These are phyloP conservation scores for Ceratobasidium sp. DNA, from an alignment of 1,284 basidiomycete species.

Conservation along the genomic window DNA sequence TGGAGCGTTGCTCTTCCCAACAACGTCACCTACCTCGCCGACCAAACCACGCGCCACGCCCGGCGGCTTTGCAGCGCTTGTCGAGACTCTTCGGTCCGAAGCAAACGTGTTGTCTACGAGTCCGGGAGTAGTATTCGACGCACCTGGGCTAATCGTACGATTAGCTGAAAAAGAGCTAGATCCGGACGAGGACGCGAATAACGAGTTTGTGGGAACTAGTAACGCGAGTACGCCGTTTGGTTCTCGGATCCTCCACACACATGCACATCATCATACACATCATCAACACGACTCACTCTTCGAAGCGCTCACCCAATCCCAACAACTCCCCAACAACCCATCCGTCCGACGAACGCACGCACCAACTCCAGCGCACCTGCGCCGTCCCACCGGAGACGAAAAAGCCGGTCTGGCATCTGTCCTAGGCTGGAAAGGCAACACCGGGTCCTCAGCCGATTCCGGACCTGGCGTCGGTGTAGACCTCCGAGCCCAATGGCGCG, in stretches of 20 bases:
- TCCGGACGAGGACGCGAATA: slow-evolving; percentile 47
- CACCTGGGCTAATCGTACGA: slow-evolving; percentile 64
- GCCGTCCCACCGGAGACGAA: slow-evolving; percentile 67
- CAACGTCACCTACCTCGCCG: slow-evolving; percentile 16
- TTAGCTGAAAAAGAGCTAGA: slow-evolving; percentile 61
- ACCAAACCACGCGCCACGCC: slow-evolving; percentile 4
- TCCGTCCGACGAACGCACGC: slow-evolving; percentile 50
- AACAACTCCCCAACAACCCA: background rate
- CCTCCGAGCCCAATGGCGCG: slow-evolving; percentile 33
- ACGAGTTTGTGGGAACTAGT: slow-evolving; percentile 55
- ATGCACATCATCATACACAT: too few species aligned
- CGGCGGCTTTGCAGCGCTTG: slow-evolving; percentile 36
- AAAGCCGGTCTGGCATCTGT: slow-evolving; percentile 67
- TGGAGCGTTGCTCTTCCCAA: slow-evolving; percentile 10
- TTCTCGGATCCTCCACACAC: background rate
- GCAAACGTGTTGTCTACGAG: slow-evolving; percentile 68
- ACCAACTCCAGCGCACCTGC: slow-evolving; percentile 48
- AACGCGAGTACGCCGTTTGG: slow-evolving; percentile 40
- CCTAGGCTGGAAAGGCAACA: slow-evolving; percentile 71
- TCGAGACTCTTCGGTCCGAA: slow-evolving; percentile 48
- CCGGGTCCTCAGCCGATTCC: slow-evolving; percentile 50
- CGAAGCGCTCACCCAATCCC: background rate
- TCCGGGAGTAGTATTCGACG: slow-evolving; percentile 63
- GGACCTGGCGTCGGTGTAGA: slow-evolving; percentile 35
- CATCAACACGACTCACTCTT: background rate